Evolutionary conservation across 1,284 basidiomycete genomes (phyloP).

Genomic region (Puccinia triticina): DNA sequence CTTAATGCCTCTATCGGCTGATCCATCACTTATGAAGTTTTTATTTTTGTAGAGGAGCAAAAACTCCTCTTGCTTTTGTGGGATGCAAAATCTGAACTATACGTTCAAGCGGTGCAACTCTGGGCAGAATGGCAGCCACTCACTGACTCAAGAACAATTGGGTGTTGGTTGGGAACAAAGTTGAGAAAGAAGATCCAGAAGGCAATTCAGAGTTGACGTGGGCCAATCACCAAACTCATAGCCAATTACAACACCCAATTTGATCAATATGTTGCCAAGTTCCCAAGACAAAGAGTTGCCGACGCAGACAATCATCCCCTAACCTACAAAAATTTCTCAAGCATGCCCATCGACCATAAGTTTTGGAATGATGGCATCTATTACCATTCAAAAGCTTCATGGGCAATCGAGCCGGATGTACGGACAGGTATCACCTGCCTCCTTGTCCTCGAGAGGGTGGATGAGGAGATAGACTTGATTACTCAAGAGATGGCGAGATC

Average conservation of each 20-base stretch:
- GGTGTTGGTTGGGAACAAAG: neutral
- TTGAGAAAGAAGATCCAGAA: neutral
- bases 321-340: neutral
- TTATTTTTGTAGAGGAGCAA: neutral
- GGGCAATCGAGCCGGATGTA: neutral
- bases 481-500: neutral
- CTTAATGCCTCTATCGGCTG: no score
- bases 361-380: constrained; percentile 6
- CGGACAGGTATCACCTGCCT: neutral
- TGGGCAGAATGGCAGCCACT: neutral
- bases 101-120: neutral
- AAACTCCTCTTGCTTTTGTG: neutral
- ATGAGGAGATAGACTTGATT: neutral
- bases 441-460: neutral
- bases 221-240: neutral
- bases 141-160: neutral
- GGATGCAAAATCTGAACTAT: neutral
- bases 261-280: neutral
- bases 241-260: neutral
- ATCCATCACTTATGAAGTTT: neutral
- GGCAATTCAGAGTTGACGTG: neutral
- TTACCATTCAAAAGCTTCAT: neutral
- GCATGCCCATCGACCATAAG: neutral
- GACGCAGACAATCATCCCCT: neutral
- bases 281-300: neutral